These are phyloP conservation scores for Solioccasus polychromus DNA, from an alignment of 768 basidiomycete species.

Conservation along the genomic window DNA sequence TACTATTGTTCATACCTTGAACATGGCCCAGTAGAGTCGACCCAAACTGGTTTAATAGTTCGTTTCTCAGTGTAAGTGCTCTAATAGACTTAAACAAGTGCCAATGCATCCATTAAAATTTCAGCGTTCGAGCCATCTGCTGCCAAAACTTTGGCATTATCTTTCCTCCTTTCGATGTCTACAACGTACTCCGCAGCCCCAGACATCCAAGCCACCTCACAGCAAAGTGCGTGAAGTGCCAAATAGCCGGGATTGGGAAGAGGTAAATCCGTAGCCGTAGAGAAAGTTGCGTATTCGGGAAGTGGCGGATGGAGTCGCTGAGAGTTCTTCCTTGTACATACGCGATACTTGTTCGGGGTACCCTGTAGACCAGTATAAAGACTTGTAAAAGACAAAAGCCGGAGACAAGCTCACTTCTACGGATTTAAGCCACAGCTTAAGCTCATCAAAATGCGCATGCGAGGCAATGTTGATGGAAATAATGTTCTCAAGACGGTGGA, in stretches of 20 bases:
- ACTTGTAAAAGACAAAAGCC: too few relatives aligned
- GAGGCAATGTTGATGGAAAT: background rate
- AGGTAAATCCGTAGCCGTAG: background rate
- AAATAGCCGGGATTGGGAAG: background rate
- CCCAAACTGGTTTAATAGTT: too few relatives aligned
- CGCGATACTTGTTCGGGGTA: too few relatives aligned
- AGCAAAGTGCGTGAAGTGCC: conserved; percentile 6
- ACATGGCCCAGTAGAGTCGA: too few relatives aligned
- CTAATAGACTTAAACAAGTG: background rate
- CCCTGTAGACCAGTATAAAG: too few relatives aligned
- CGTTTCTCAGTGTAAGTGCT: too few relatives aligned
- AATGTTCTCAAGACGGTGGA: conserved; percentile 3
- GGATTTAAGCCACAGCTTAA: conserved; percentile 5
- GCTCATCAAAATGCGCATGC: background rate
- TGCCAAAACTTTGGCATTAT: background rate
- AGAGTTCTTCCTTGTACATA: background rate
- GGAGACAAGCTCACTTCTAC: too few relatives aligned
- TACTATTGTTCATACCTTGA: too few relatives aligned
- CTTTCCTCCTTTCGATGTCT: conserved; percentile 4
- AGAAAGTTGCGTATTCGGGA: conserved; percentile 1
- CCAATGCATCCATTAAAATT: background rate
- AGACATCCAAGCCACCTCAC: conserved; percentile 9
- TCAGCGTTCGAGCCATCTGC: background rate
- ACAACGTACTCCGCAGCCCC: conserved; percentile 1
- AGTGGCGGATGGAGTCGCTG: background rate